These are phyloP conservation scores for Candida railenensis DNA, from an alignment of 805 yeast genomes.

Conservation along the genomic window DNA sequence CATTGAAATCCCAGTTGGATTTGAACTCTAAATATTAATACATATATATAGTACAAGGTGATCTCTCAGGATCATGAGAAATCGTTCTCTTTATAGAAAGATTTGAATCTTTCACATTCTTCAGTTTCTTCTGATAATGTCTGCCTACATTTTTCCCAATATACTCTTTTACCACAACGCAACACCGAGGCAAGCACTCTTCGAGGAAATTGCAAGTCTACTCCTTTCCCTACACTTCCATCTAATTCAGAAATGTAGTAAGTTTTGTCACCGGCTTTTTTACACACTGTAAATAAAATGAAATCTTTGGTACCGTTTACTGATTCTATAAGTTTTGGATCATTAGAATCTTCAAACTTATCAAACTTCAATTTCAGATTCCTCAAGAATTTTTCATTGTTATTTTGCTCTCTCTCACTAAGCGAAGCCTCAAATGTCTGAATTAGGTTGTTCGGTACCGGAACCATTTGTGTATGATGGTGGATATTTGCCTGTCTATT, in stretches of 20 bases:
- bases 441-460: constrained; percentile 51
- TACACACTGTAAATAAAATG: constrained; percentile 28
- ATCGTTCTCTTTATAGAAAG: constrained; percentile 52
- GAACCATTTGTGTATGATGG: constrained; percentile 73
- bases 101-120: constrained; percentile 65
- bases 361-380: constrained; percentile 46
- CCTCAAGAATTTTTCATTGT: constrained; percentile 46
- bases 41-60: not conserved
- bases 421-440: constrained; percentile 46
- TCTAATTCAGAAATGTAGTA: constrained; percentile 18
- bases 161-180: constrained; percentile 57
- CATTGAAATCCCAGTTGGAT: not conserved
- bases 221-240: constrained; percentile 25
- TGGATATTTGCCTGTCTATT: constrained; percentile 66
- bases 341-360: constrained; percentile 23
- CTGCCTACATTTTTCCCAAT: constrained; percentile 80
- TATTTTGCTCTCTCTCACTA: constrained; percentile 38
- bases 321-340: constrained; percentile 16
- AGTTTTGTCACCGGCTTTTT: constrained; percentile 17
- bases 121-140: constrained; percentile 55
- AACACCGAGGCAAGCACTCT: constrained; percentile 68
- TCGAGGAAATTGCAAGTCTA: constrained; percentile 85
- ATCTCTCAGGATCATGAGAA: constrained; percentile 32
- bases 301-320: constrained; percentile 33
- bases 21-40: not conserved